phyloP scores from a whole-genome alignment of 306 rosid genomes.

The Quercus cerris region DNA sequence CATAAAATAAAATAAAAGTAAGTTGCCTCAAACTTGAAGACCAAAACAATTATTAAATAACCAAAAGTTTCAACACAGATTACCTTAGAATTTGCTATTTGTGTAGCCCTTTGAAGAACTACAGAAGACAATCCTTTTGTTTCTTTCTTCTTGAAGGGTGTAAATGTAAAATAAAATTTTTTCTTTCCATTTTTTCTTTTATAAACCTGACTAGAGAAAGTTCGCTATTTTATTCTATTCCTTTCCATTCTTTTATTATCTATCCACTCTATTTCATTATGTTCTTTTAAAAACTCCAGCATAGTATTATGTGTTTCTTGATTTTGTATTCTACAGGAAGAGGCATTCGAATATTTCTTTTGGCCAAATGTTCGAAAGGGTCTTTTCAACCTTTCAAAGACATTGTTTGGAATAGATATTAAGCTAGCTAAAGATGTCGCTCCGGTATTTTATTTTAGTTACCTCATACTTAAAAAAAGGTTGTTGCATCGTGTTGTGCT shows the following conservation, averaged over 20 bases:
- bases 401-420: constrained; percentile 50
- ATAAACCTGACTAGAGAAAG: no score
- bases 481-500: constrained; percentile 5
- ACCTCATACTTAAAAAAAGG: not conserved
- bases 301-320: not conserved
- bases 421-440: constrained; percentile 85
- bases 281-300: constrained; percentile 11
- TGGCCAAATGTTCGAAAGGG: constrained; percentile 83
- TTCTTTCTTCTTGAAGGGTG: constrained; percentile 39
- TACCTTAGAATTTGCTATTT: constrained; percentile 86
- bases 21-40: not conserved
- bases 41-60: not conserved
- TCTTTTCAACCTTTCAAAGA: constrained; percentile 77
- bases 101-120: constrained; percentile 88
- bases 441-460: constrained; percentile 41
- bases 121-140: constrained; percentile 85
- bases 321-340: constrained; percentile 62
- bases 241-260: constrained; percentile 9
- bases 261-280: not conserved
- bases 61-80: constrained; percentile 16
- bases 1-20: constrained; percentile 8
- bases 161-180: not conserved
- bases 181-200: no score
- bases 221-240: no score
- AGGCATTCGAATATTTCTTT: constrained; percentile 81